These are phyloP conservation scores for Beauveria medogensis DNA, from an alignment of 2,329 filamentous ascomycete genomes.

Conservation along the genomic window DNA sequence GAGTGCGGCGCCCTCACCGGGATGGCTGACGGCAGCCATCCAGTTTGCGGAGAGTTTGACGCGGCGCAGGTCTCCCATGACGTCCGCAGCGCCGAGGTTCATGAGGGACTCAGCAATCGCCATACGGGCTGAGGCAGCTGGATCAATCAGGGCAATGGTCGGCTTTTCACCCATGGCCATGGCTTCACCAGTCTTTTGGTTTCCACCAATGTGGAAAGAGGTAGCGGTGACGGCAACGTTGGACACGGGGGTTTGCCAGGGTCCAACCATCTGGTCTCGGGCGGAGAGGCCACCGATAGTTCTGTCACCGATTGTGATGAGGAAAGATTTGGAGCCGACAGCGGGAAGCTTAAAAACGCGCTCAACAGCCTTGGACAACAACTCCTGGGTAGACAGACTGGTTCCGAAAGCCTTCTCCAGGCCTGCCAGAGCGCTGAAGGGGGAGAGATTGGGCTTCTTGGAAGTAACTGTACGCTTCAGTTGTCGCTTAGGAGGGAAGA, in stretches of 20 bases:
- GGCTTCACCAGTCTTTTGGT: conserved; percentile 77
- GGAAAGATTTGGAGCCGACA: conserved; percentile 93
- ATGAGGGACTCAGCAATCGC: conserved; percentile 88
- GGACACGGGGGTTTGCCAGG: conserved; percentile 89
- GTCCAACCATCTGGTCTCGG: conserved; percentile 91
- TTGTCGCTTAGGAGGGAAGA: conserved; percentile 83
- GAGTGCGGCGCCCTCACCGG: conserved; percentile 82
- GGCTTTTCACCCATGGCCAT: conserved; percentile 97
- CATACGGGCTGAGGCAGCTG: conserved; percentile 89
- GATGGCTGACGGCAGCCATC: conserved; percentile 95
- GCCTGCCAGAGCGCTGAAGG: conserved; percentile 61
- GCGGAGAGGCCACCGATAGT: conserved; percentile 83
- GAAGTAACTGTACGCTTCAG: conserved; percentile 68
- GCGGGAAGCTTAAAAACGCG: conserved; percentile 77
- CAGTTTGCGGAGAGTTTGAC: conserved; percentile 93
- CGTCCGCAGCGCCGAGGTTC: conserved; percentile 76
- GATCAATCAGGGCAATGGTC: conserved; percentile 78
- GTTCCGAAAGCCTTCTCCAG: conserved; percentile 57
- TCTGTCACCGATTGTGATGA: conserved; percentile 93
- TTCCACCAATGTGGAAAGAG: conserved; percentile 57
- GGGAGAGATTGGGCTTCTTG: conserved; percentile 56
- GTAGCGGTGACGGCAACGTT: conserved; percentile 91
- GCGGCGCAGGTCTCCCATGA: conserved; percentile 63
- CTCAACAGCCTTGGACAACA: conserved; percentile 60
- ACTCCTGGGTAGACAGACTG: conserved; percentile 40